Conservation (phyloP, 306 rosid genomes). For the Quercus dentata region DNA sequence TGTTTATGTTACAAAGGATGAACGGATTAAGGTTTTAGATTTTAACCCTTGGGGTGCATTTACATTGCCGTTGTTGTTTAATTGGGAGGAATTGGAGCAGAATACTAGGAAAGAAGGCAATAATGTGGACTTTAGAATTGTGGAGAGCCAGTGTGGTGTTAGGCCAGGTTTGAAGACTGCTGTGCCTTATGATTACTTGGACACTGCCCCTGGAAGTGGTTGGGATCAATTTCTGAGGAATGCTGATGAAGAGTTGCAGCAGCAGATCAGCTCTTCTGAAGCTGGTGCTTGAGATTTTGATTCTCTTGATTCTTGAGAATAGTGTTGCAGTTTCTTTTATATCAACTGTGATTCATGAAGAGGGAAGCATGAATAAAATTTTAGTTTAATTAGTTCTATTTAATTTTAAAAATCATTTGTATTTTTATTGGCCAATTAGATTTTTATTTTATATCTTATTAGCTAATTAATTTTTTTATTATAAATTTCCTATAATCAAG, state of each 20-base stretch:
- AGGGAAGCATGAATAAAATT: no score
- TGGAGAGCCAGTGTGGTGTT: constrained; percentile 64
- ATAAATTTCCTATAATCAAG: no score
- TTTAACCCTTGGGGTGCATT: constrained; percentile 80
- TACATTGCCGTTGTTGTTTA: constrained; percentile 67
- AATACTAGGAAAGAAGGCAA: constrained; percentile 19
- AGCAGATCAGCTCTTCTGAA: constrained; percentile 38
- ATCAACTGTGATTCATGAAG: neutral
- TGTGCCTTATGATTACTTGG: constrained; percentile 79
- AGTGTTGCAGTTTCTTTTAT: neutral
- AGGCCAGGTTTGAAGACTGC: constrained; percentile 84
- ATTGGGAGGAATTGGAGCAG: constrained; percentile 70
- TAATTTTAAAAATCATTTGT: no score
- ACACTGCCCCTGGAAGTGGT: constrained; percentile 66
- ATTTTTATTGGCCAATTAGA: no score
- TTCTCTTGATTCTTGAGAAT: neutral
- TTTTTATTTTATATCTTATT: no score
- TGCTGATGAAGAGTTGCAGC: constrained; percentile 54
- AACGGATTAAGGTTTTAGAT: constrained; percentile 63
- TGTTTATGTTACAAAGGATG: constrained; percentile 50
- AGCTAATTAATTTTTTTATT: no score
- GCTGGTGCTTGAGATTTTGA: constrained; percentile 50
- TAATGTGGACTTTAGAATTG: constrained; percentile 53
- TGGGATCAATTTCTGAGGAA: constrained; percentile 81
- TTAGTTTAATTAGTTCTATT: no score